Conservation (phyloP, 2,329 filamentous ascomycete species). For the Botrytis fragariae region DNA sequence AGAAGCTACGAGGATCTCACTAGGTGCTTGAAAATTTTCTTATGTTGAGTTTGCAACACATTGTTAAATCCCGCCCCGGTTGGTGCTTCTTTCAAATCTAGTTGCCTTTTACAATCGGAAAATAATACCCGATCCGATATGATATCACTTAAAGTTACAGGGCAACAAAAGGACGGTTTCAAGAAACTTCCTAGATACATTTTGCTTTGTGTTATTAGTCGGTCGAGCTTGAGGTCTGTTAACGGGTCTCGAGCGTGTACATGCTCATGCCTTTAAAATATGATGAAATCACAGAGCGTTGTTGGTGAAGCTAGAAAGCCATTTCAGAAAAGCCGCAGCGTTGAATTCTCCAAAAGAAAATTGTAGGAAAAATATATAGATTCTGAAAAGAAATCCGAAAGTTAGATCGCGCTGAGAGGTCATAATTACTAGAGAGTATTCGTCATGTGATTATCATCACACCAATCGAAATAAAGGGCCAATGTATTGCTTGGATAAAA, state of each 20-base stretch:
- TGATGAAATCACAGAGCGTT: not conserved
- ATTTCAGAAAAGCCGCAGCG: not conserved
- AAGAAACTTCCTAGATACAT: not conserved
- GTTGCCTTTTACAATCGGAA: not conserved
- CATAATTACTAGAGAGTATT: not conserved
- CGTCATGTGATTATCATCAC: not conserved
- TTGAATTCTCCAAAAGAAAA: not conserved
- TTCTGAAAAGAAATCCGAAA: not conserved
- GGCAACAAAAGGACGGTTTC: not conserved
- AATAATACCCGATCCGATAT: not conserved
- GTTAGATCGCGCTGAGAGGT: not conserved
- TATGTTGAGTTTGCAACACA: not conserved
- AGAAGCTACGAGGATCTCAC: slow-evolving; percentile 4
- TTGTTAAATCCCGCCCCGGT: not conserved
- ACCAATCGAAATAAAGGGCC: not conserved
- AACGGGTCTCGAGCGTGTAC: not conserved
- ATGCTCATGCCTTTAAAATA: not conserved
- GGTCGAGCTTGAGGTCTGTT: not conserved
- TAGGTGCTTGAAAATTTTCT: not conserved
- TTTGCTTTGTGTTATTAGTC: not conserved
- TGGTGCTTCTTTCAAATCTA: not conserved
- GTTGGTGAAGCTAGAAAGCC: not conserved
- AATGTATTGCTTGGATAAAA: not conserved
- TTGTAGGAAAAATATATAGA: not conserved
- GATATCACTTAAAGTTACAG: not conserved